Evolutionary conservation across 768 basidiomycete species (phyloP), one percentile per base, ranked within the genome.

Genomic region (Psilocybe subaeruginosa): DNA sequence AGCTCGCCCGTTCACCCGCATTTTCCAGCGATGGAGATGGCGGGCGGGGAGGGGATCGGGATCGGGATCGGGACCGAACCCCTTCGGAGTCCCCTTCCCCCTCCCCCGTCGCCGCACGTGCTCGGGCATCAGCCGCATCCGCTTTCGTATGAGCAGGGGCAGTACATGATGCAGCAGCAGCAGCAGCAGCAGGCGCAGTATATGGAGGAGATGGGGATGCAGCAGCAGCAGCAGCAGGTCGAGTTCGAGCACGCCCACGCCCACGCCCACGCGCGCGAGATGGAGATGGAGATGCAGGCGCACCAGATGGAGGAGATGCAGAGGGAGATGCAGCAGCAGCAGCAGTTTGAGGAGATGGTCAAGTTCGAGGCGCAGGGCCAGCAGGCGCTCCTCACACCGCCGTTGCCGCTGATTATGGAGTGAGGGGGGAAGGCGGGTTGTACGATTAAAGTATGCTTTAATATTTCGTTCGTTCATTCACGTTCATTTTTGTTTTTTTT

Each of bases 371-470:
- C 68, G 57, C 78, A 70, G 78, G 76, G 68, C 59, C 76, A 68
- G 57, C 78, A 70, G 78, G 76, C 69, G 60, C 76, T 74, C 69
- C 80, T 63, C 79, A 81, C 79, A 53, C 82, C 76, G 31, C 80
- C 75, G 68, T 78, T 78, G 73, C 80, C 75, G 68, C 78, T 78
- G 73, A 76, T 66, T 69, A 80, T 77, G 81, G 81, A 78, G 79
- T 83, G 80, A 82, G 78, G 64, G 1, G 19, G 19, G n/a, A n/a
- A n/a, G n/a, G n/a, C n/a, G n/a, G n/a, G n/a, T n/a, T n/a, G n/a
- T n/a, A n/a, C n/a, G n/a, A n/a, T n/a, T n/a, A n/a, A n/a, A n/a
- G n/a, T n/a, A n/a, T n/a, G n/a, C n/a, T 23, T 23, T 23, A 23
- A 23, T 2, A 23, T 23, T 23, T 23, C 23, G 23, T 8, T 31